Percentiles rank a stretch among this genome's conserved stretches.
phyloP scores from a whole-genome alignment of 805 yeast genomes.

The Candida easanensis region DNA sequence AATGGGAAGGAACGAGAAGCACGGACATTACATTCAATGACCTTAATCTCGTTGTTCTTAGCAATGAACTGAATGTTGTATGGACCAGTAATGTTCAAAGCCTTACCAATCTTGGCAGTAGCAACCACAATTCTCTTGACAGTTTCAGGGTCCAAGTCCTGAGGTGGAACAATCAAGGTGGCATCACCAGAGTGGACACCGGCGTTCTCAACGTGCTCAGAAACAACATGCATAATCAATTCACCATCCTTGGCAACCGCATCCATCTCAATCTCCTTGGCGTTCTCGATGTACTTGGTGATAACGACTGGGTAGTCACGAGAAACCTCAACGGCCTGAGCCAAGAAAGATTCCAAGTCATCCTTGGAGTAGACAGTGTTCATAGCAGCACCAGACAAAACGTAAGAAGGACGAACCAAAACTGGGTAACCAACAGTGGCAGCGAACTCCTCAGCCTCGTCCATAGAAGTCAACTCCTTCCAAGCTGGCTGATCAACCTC shows the following conservation, averaged over 20 bases:
- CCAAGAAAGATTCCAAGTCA: conserved; percentile 79
- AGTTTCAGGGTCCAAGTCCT: conserved; percentile 61
- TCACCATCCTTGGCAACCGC: conserved; percentile 91
- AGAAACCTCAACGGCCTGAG: conserved; percentile 87
- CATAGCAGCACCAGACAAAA: conserved; percentile 98
- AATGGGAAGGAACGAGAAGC: conserved; percentile 99
- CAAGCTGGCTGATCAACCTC: conserved; percentile 96
- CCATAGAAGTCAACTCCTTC: conserved; percentile 89
- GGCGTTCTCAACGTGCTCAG: conserved; percentile 97
- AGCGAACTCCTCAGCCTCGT: conserved; percentile 84
- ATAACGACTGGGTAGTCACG: conserved; percentile 97
- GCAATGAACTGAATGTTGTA: conserved; percentile 93
- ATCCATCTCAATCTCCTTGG: conserved; percentile 95
- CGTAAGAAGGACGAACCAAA: conserved; percentile 95
- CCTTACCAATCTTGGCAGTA: conserved; percentile 89
- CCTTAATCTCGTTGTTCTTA: conserved; percentile 80
- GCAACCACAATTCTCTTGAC: conserved; percentile 77
- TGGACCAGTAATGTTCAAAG: conserved; percentile 97
- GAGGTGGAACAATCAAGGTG: conserved; percentile 92
- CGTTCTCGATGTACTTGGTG: conserved; percentile 92
- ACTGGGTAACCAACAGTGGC: conserved; percentile 89
- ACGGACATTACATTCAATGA: conserved; percentile 97
- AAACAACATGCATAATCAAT: conserved; percentile 89
- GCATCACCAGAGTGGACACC: conserved; percentile 99
- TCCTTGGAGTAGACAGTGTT: conserved; percentile 77